phyloP scores from a whole-genome alignment of 2,329 filamentous ascomycete species.

The Periconia sp. region DNA sequence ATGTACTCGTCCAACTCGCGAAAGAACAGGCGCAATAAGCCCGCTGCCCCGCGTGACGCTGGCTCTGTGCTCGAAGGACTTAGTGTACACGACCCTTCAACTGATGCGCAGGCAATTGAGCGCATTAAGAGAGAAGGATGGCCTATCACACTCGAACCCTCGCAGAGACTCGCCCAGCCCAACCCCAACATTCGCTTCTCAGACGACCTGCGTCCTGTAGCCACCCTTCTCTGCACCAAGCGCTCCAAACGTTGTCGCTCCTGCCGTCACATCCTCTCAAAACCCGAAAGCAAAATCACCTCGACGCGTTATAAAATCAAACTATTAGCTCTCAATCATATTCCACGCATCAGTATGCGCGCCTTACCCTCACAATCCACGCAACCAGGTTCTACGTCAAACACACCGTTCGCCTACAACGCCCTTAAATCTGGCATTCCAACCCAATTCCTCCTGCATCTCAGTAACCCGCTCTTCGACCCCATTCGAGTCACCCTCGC shows the following conservation, averaged over 20 bases:
- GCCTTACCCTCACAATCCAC: constrained; percentile 54
- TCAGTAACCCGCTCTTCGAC: constrained; percentile 95
- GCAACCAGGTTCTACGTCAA: constrained; percentile 37
- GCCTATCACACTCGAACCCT: constrained; percentile 60
- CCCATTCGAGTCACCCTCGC: constrained; percentile 83
- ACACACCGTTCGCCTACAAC: constrained; percentile 46
- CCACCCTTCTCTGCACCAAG: constrained; percentile 84
- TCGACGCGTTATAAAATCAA: constrained; percentile 92
- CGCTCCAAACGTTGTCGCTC: constrained; percentile 89
- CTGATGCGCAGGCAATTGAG: constrained; percentile 62
- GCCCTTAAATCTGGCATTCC: constrained; percentile 53
- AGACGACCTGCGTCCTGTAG: constrained; percentile 76
- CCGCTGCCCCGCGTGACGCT: constrained; percentile 80
- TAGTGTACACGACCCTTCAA: constrained; percentile 60
- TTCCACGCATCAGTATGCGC: constrained; percentile 77
- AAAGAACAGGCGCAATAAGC: constrained; percentile 63
- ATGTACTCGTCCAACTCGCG: constrained; percentile 66
- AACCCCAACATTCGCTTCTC: constrained; percentile 62
- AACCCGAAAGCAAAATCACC: constrained; percentile 87
- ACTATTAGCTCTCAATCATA: constrained; percentile 79
- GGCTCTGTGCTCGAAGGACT: constrained; percentile 71
- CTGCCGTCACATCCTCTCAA: constrained; percentile 93
- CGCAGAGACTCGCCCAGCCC: constrained; percentile 56
- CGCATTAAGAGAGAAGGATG: constrained; percentile 62
- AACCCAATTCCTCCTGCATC: constrained; percentile 81